Conservation (phyloP, 2,329 filamentous ascomycete genomes). For the Calycina marina region DNA sequence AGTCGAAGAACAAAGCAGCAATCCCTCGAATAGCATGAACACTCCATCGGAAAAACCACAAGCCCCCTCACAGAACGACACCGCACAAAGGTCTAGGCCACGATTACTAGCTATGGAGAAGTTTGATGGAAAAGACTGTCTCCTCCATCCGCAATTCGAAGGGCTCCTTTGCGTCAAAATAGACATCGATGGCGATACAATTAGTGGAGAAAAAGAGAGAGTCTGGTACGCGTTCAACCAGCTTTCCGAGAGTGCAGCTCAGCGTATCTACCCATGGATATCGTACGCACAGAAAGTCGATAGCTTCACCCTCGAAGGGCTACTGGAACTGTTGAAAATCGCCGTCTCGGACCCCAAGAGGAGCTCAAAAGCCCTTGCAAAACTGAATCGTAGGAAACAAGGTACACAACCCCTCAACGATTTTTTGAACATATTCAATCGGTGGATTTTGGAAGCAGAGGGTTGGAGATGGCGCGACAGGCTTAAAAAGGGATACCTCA, state of each 20-base stretch:
- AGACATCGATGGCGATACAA: neutral
- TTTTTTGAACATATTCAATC: slow-evolving; percentile 1
- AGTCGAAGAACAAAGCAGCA: no score
- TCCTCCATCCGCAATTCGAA: neutral
- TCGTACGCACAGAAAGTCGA: neutral
- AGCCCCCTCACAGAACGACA: no score
- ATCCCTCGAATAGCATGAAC: no score
- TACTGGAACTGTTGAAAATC: neutral
- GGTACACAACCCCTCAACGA: neutral
- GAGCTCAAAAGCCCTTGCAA: neutral
- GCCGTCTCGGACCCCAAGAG: slow-evolving; percentile 1
- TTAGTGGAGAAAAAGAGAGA: neutral
- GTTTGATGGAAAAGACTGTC: neutral
- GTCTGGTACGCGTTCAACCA: slow-evolving; percentile 2
- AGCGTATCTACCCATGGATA: slow-evolving; percentile 1
- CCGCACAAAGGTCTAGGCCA: neutral
- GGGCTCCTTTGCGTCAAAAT: neutral
- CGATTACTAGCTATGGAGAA: neutral
- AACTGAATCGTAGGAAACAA: slow-evolving; percentile 1
- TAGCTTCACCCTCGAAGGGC: neutral
- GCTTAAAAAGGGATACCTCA: slow-evolving; percentile 3
- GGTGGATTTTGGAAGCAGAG: neutral
- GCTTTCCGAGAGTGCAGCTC: neutral
- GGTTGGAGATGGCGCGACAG: slow-evolving; percentile 1
- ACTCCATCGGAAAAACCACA: no score